Evolutionary conservation across 345 rosid species (phyloP).

Genomic region (Aquilaria malaccensis): DNA sequence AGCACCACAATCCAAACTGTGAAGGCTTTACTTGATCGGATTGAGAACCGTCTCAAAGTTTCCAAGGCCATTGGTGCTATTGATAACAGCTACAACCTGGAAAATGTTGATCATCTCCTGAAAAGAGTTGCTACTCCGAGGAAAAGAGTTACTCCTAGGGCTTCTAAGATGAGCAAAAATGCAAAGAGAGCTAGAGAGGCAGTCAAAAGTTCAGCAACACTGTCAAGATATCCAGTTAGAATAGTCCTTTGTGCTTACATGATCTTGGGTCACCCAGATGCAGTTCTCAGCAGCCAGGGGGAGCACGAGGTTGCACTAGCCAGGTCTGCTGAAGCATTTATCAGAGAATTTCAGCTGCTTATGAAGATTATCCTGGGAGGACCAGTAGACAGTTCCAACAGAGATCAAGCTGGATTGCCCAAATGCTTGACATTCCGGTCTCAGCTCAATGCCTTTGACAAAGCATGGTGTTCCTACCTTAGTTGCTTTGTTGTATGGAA

Average conservation of each 20-base stretch:
- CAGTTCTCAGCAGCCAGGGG: slow-evolving; percentile 88
- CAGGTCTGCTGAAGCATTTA: slow-evolving; percentile 54
- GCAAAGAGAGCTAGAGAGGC: slow-evolving; percentile 44
- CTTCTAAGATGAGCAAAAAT: slow-evolving; percentile 41
- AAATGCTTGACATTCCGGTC: slow-evolving; percentile 60
- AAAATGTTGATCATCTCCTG: slow-evolving; percentile 85
- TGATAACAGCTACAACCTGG: slow-evolving; percentile 31
- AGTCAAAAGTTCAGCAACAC: slow-evolving; percentile 29
- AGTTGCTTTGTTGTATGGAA: slow-evolving; percentile 95
- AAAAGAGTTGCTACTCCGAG: slow-evolving; percentile 73
- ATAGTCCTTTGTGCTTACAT: slow-evolving; percentile 89
- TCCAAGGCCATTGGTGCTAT: slow-evolving; percentile 32
- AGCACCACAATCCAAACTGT: slow-evolving; percentile 45
- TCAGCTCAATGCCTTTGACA: slow-evolving; percentile 77
- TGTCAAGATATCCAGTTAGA: slow-evolving; percentile 81
- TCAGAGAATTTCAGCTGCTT: slow-evolving; percentile 67
- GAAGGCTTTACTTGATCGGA: slow-evolving; percentile 67
- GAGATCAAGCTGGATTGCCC: slow-evolving; percentile 33
- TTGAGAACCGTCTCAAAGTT: slow-evolving; percentile 66
- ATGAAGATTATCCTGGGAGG: slow-evolving; percentile 66
- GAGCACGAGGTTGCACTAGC: slow-evolving; percentile 74
- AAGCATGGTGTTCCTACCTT: slow-evolving; percentile 78
- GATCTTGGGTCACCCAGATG: slow-evolving; percentile 96
- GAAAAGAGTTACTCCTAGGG: slow-evolving; percentile 40
- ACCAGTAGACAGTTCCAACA: slow-evolving; percentile 51